Percentiles rank a stretch among this genome's conserved stretches.
Evolutionary conservation across 2,329 filamentous ascomycete genomes (phyloP).

Genomic region (Apiospora koreana): DNA sequence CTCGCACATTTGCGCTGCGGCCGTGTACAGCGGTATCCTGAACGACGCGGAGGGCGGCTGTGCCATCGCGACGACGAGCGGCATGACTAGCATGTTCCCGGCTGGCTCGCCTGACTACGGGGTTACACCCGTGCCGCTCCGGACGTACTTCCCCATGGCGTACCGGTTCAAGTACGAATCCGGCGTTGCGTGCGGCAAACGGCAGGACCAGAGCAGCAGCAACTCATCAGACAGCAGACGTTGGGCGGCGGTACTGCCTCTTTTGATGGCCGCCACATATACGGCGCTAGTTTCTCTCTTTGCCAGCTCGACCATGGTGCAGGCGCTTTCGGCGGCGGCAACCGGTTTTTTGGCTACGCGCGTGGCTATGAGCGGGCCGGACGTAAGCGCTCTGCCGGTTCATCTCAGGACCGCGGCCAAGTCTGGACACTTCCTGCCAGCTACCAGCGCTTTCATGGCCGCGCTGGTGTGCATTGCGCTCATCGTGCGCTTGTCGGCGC

Average conservation of each 20-base stretch:
- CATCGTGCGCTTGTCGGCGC: slow-evolving; percentile 64
- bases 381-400: neutral
- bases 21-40: slow-evolving; percentile 70
- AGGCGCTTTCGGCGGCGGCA: neutral
- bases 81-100: slow-evolving; percentile 58
- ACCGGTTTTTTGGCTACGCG: slow-evolving; percentile 8
- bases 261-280: neutral
- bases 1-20: slow-evolving; percentile 72
- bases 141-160: slow-evolving; percentile 16
- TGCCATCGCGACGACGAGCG: slow-evolving; percentile 64
- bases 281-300: slow-evolving; percentile 12
- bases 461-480: slow-evolving; percentile 68
- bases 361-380: neutral
- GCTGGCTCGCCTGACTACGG: slow-evolving; percentile 7
- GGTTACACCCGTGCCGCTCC: slow-evolving; percentile 9
- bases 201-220: neutral
- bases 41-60: slow-evolving; percentile 65
- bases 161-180: slow-evolving; percentile 18
- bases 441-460: slow-evolving; percentile 61
- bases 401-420: neutral
- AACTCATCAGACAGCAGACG: neutral
- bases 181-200: slow-evolving; percentile 9
- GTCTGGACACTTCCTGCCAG: neutral
- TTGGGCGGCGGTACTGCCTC: neutral
- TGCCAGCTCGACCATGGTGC: neutral